Conservation (phyloP, 768 basidiomycete genomes). For the Dacryopinax spathularia region DNA sequence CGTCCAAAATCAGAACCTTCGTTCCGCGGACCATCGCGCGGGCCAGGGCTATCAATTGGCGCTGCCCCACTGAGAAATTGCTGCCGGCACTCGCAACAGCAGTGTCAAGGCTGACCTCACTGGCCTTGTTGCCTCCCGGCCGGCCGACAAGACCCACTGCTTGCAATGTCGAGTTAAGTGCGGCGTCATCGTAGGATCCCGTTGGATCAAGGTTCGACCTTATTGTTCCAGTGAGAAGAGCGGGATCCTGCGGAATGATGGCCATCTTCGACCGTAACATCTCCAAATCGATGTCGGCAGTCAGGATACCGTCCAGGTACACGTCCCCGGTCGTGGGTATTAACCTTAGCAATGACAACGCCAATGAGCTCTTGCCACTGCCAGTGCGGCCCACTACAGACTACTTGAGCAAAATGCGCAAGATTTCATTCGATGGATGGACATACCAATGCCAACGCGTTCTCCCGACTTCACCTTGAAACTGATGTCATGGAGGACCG, state of each 20-base stretch:
- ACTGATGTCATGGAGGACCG: not conserved
- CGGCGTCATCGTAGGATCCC: slow-evolving; percentile 2
- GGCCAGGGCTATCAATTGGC: slow-evolving; percentile 6
- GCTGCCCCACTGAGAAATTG: slow-evolving; percentile 10
- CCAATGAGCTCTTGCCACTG: slow-evolving; percentile 40
- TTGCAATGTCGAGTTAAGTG: slow-evolving; percentile 5
- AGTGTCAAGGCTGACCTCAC: slow-evolving; percentile 7
- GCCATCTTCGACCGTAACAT: not conserved
- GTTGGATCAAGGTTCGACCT: slow-evolving; percentile 10
- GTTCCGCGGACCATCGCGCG: slow-evolving; percentile 8
- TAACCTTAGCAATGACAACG: slow-evolving; percentile 41
- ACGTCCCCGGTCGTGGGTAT: slow-evolving; percentile 44
- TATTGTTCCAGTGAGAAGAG: slow-evolving; percentile 7
- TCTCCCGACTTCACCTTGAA: slow-evolving; percentile 5
- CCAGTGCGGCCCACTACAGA: slow-evolving; percentile 44
- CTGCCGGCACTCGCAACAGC: slow-evolving; percentile 3
- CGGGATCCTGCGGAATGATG: slow-evolving; percentile 11
- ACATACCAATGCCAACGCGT: slow-evolving; percentile 7
- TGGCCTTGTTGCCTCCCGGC: not conserved
- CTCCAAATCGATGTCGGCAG: not conserved
- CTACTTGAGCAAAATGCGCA: not conserved
- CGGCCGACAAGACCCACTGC: not conserved
- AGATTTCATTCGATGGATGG: not conserved
- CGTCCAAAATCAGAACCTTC: slow-evolving; percentile 5
- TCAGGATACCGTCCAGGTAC: slow-evolving; percentile 37